Conservation (phyloP, 768 basidiomycete genomes). For the Arthromyces matolae region DNA sequence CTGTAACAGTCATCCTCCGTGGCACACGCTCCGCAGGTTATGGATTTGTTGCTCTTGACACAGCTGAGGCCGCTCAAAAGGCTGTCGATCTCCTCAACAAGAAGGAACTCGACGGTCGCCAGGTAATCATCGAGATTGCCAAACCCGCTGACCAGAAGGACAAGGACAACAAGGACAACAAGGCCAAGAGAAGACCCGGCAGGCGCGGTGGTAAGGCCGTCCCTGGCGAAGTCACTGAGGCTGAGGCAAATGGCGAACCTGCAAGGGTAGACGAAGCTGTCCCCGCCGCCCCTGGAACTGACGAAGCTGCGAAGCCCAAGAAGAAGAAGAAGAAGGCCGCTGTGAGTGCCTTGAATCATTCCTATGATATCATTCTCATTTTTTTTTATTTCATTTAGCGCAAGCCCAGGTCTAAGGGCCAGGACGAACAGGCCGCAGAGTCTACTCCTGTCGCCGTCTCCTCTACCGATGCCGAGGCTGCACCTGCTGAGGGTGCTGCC, state of each 20-base stretch:
- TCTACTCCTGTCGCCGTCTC: conserved; percentile 33
- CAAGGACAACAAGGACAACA: conserved; percentile 76
- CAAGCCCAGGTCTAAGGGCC: conserved; percentile 48
- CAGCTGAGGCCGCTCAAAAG: conserved; percentile 77
- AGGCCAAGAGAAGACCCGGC: conserved; percentile 75
- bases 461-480: conserved; percentile 24
- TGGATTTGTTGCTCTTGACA: conserved; percentile 85
- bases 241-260: conserved; percentile 79
- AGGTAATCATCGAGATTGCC: conserved; percentile 88
- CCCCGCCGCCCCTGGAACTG: conserved; percentile 50
- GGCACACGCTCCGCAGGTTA: conserved; percentile 86
- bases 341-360: conserved; percentile 39
- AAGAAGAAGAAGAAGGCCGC: conserved; percentile 75
- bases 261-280: conserved; percentile 52
- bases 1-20: conserved; percentile 84
- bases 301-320: conserved; percentile 76
- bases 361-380: conserved; percentile 21
- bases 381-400: conserved; percentile 36
- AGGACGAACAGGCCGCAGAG: conserved; percentile 35
- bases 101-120: conserved; percentile 85
- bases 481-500: conserved; percentile 33
- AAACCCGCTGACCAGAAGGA: conserved; percentile 89
- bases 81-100: conserved; percentile 85
- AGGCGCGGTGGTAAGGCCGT: conserved; percentile 85
- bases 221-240: conserved; percentile 86